A percentile compares a stretch with the other conserved stretches of the same genome.
Conservation (phyloP, 768 basidiomycete genomes). For the Galerina sulciceps region DNA sequence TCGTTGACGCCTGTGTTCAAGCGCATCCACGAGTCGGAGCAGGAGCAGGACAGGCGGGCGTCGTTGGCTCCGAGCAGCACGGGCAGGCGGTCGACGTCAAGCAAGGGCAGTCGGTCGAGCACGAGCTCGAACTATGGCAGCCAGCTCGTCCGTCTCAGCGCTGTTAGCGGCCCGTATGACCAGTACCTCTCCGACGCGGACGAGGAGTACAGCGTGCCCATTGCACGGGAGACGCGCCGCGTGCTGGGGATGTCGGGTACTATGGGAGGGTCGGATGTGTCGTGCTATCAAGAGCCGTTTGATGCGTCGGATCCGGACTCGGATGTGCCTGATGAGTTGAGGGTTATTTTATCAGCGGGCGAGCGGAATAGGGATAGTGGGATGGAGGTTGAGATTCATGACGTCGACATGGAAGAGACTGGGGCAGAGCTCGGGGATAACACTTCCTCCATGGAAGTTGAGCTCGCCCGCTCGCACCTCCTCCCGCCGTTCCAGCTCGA, state of each 20-base stretch:
- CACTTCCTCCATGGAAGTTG: conserved; percentile 5
- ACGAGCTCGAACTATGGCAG: conserved; percentile 12
- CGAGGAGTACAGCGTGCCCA: conserved; percentile 16
- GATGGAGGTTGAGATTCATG: not conserved
- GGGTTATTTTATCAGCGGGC: conserved; percentile 54
- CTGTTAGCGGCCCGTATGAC: not conserved
- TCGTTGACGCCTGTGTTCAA: conserved; percentile 40
- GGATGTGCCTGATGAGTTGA: conserved; percentile 82
- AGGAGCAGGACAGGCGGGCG: not conserved
- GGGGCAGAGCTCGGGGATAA: not conserved
- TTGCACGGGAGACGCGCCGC: conserved; percentile 52
- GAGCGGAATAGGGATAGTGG: conserved; percentile 29
- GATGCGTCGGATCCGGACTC: conserved; percentile 71
- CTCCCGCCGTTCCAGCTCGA: not conserved
- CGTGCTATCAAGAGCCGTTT: conserved; percentile 42
- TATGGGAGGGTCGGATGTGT: conserved; percentile 62
- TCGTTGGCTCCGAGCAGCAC: conserved; percentile 6
- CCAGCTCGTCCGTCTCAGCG: not conserved
- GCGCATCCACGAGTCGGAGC: conserved; percentile 25
- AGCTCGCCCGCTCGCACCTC: not conserved
- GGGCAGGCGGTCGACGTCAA: not conserved
- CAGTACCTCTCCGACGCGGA: conserved; percentile 2
- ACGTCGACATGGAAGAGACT: not conserved
- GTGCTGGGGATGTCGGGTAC: conserved; percentile 70
- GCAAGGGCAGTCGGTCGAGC: conserved; percentile 20